Evolutionary conservation across 2,329 filamentous ascomycete genomes (phyloP).

Genomic region (Sporothrix luriei): DNA sequence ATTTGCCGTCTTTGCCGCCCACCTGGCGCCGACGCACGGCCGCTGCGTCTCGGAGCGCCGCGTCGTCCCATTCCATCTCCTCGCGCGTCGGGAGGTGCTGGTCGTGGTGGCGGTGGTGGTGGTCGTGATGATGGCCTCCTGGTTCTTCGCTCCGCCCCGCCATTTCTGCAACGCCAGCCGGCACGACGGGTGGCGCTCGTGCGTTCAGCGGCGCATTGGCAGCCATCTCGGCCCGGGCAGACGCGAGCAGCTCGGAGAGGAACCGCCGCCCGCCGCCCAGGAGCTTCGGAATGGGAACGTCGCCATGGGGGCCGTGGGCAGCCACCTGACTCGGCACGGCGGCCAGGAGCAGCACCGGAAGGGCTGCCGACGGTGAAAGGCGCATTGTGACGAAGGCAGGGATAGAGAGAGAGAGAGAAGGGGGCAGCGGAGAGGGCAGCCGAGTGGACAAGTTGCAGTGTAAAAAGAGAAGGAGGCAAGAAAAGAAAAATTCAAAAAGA

Average conservation of each 20-base stretch:
- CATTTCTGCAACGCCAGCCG: slow-evolving; percentile 8
- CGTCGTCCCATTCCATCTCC: slow-evolving; percentile 12
- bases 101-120: too few species aligned
- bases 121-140: background rate
- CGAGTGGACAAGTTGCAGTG: background rate
- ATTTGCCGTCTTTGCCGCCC: slow-evolving; percentile 38
- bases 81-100: slow-evolving; percentile 14
- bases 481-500: slow-evolving; percentile 1
- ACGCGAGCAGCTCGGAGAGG: slow-evolving; percentile 36
- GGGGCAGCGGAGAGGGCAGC: background rate
- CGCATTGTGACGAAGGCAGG: slow-evolving; percentile 9
- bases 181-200: background rate
- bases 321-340: slow-evolving; percentile 38
- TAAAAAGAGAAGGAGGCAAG: background rate
- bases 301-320: slow-evolving; percentile 39
- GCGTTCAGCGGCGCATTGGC: background rate
- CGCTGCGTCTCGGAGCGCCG: slow-evolving; percentile 16
- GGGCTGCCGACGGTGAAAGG: background rate
- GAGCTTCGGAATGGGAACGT: slow-evolving; percentile 39
- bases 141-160: too few species aligned
- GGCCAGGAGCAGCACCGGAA: slow-evolving; percentile 36
- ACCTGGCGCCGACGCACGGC: slow-evolving; percentile 35
- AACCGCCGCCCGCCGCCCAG: slow-evolving; percentile 40
- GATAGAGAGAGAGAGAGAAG: background rate
- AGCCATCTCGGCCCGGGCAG: slow-evolving; percentile 12